These are phyloP conservation scores for Symmetrospora coprosmae DNA, from an alignment of 768 basidiomycete genomes.

Conservation along the genomic window DNA sequence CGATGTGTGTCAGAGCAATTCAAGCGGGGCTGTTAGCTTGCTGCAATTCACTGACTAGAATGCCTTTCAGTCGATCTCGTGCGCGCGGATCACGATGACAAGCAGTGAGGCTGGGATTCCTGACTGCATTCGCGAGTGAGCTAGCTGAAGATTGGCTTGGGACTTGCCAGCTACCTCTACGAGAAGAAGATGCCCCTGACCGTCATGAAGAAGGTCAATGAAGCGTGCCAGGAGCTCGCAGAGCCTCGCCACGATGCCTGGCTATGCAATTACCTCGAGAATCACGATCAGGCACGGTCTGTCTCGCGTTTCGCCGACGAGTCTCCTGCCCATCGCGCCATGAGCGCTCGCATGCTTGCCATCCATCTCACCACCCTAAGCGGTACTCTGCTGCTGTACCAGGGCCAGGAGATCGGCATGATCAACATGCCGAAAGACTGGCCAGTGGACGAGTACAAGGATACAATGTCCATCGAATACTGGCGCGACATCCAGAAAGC, in stretches of 20 bases:
- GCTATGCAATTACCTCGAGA: slow-evolving; percentile 32
- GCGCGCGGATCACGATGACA: not conserved
- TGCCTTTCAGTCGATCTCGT: not conserved
- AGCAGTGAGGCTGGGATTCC: not conserved
- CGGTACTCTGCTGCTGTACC: slow-evolving; percentile 59
- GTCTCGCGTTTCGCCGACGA: slow-evolving; percentile 59
- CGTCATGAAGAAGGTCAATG: slow-evolving; percentile 13
- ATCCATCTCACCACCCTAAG: slow-evolving; percentile 50
- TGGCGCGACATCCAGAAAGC: slow-evolving; percentile 38
- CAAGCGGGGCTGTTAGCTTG: too few relatives aligned
- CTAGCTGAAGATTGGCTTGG: too few relatives aligned
- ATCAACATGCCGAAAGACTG: slow-evolving; percentile 42
- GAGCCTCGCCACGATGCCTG: not conserved
- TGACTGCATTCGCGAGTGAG: too few relatives aligned
- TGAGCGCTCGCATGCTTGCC: slow-evolving; percentile 53
- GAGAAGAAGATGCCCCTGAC: not conserved
- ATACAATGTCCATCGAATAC: slow-evolving; percentile 56
- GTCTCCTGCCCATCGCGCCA: slow-evolving; percentile 45
- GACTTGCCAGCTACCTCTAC: too few relatives aligned
- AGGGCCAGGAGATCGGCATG: slow-evolving; percentile 58
- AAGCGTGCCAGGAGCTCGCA: not conserved
- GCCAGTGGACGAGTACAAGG: slow-evolving; percentile 57
- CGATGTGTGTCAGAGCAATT: too few relatives aligned
- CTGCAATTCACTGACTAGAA: not conserved
- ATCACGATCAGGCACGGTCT: slow-evolving; percentile 50